Base-by-base conservation (phyloP, 2,329 filamentous ascomycete species). In the Tolypocladium sp. region DNA sequence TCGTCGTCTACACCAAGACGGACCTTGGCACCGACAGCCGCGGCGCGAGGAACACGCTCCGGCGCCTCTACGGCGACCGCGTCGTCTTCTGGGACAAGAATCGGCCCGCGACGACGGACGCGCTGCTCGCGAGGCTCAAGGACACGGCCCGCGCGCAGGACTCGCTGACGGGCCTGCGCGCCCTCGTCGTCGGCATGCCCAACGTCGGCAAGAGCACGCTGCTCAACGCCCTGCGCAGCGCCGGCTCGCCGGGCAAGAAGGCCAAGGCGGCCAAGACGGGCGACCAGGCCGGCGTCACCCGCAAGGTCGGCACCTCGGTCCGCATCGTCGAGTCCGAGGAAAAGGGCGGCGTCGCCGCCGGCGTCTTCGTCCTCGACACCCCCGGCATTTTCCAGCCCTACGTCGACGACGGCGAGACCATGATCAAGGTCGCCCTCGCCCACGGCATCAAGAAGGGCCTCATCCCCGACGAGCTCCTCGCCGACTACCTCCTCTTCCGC, bases 311-410 rank as follows among this genome's bases (percentile, higher is more conserved):
- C 22, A 90, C 84, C 5, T 86, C 89, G 0, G 92, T 99, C 35
- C 93, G 94, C 68, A 88, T 99, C 63, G 68, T 83, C 58, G 66
- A 70, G 27, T 59, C 70, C 1, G 68, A 66, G 76, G 80, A 74
- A 63, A 75, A 66, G 61, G 76, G 72, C 22, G 73, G 68, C 4
- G 67, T 78, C 27, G 79, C 78, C 30, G 78, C 82, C 52, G 88
- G 87, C 51, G 87, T 96, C 6, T 96, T 94, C 71, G 76, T 97
- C 51, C 78, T 96, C 55, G 94, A 99, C 74, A 97, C 93, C 0
- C 94, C 94, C 0, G 94, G 94, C 55, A 92, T 99, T 10, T 99
- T 97, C 73, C 85, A 97, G 60, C 94, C 94, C 0, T 96, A 96
- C 71, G 89, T 97, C 35, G 83, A 88, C 0, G 85, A 95, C 68